Evolutionary conservation across 1,284 basidiomycete species (phyloP).

Genomic region (Phylloporus gajari): DNA sequence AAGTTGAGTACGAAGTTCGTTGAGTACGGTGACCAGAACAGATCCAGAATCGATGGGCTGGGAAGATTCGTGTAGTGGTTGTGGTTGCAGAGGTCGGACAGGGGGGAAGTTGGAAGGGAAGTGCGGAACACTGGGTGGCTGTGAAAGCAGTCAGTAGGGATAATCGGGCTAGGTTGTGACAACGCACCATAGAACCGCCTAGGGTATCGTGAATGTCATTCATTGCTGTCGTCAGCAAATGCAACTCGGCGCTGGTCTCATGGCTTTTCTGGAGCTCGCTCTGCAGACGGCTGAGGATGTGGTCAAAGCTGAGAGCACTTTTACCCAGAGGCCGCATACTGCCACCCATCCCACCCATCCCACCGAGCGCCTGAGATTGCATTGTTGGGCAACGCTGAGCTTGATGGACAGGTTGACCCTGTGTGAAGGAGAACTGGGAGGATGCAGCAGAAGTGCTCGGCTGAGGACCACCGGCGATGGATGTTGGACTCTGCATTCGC

Average conservation of each 20-base stretch:
- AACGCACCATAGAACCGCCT: conserved; percentile 80
- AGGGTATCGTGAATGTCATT: conserved; percentile 93
- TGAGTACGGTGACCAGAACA: conserved; percentile 35
- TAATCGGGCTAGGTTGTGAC: not conserved
- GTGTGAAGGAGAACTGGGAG: conserved; percentile 50
- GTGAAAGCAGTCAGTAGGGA: conserved; percentile 23
- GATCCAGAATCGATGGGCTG: conserved; percentile 37
- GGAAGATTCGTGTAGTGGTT: conserved; percentile 44
- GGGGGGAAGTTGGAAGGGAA: conserved; percentile 74
- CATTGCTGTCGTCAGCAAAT: conserved; percentile 84
- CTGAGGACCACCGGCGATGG: conserved; percentile 37
- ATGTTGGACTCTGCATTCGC: conserved; percentile 48
- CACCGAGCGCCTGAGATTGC: conserved; percentile 68
- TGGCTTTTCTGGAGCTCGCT: conserved; percentile 93
- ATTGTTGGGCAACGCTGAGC: conserved; percentile 64
- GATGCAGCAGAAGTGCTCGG: conserved; percentile 39
- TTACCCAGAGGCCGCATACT: conserved; percentile 76
- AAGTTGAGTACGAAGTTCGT: conserved; percentile 82
- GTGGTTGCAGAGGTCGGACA: conserved; percentile 67
- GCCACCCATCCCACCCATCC: conserved; percentile 81
- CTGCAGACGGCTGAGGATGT: conserved; percentile 82
- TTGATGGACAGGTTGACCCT: conserved; percentile 44
- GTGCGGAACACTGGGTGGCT: conserved; percentile 69
- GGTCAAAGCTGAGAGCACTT: conserved; percentile 84
- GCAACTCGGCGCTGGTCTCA: conserved; percentile 92